These are phyloP conservation scores for Schizonepeta tenuifolia DNA, from an alignment of 257 asterid species.

Conservation along the genomic window DNA sequence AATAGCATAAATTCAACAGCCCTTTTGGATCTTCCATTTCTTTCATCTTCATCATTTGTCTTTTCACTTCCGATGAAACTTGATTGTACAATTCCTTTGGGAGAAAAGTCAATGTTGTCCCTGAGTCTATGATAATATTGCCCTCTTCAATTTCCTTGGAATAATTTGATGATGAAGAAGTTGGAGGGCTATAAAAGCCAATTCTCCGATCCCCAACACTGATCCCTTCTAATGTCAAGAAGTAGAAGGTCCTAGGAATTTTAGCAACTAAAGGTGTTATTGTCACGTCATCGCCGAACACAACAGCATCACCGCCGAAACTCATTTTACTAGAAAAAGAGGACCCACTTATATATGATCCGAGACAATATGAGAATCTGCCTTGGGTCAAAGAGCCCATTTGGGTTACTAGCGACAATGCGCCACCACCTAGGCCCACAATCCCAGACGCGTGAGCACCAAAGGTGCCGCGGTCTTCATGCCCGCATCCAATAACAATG, in stretches of 20 bases:
- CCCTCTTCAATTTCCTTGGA: conserved; percentile 13
- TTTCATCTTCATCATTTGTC: conserved; percentile 30
- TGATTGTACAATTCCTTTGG: conserved; percentile 22
- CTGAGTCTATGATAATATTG: conserved; percentile 46
- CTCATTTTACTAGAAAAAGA: conserved; percentile 36
- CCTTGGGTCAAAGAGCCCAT: conserved; percentile 24
- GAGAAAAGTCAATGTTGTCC: conserved; percentile 44
- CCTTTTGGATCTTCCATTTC: conserved; percentile 28
- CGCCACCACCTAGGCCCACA: conserved; percentile 46
- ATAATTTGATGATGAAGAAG: not conserved
- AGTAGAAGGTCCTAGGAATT: conserved; percentile 13
- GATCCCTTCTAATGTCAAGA: conserved; percentile 38
- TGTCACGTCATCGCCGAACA: conserved; percentile 30
- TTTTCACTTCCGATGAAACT: conserved; percentile 22
- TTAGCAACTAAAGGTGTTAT: conserved; percentile 33
- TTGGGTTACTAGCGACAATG: conserved; percentile 39
- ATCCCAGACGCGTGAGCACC: conserved; percentile 33
- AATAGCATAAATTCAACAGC: conserved; percentile 32
- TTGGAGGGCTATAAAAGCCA: not conserved
- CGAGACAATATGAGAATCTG: conserved; percentile 48
- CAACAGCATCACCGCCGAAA: conserved; percentile 39
- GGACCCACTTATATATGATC: not conserved
- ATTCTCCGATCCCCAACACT: conserved; percentile 26
- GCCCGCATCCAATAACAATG: conserved; percentile 41
- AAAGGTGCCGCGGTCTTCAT: conserved; percentile 29